phyloP scores from a whole-genome alignment of 192 early-diverging fungal species.

The Geosiphon pyriformis region DNA sequence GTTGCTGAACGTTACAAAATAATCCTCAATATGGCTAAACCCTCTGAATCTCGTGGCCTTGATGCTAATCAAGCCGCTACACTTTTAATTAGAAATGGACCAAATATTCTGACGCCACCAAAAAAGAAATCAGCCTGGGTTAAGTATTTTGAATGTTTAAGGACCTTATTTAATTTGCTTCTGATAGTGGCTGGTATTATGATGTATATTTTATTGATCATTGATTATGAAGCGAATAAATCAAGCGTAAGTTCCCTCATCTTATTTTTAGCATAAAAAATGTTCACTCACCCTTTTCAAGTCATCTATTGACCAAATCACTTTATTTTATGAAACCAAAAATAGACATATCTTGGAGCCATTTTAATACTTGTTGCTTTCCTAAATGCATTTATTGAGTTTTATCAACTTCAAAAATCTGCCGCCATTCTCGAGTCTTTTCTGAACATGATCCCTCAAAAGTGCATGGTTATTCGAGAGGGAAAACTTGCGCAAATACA shows the following conservation, averaged over 20 bases:
- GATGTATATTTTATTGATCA: slow-evolving; percentile 71
- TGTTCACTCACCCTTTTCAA: neutral
- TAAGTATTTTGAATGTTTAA: slow-evolving; percentile 70
- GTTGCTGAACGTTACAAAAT: slow-evolving; percentile 37
- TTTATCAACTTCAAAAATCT: slow-evolving; percentile 87
- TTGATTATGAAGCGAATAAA: slow-evolving; percentile 73
- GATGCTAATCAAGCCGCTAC: slow-evolving; percentile 52
- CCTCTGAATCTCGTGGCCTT: slow-evolving; percentile 68
- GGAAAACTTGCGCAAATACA: slow-evolving; percentile 60
- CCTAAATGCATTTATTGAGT: slow-evolving; percentile 88
- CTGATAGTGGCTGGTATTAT: slow-evolving; percentile 78
- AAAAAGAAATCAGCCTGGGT: slow-evolving; percentile 71
- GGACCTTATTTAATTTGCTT: slow-evolving; percentile 84
- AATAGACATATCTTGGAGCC: slow-evolving; percentile 80
- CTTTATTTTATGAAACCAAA: neutral
- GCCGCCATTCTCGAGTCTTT: slow-evolving; percentile 86
- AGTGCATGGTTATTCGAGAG: slow-evolving; percentile 77
- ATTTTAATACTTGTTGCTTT: slow-evolving; percentile 86
- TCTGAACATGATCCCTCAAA: slow-evolving; percentile 84
- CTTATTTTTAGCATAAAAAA: slow-evolving; percentile 1
- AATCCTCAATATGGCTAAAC: slow-evolving; percentile 51
- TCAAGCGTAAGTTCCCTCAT: slow-evolving; percentile 57
- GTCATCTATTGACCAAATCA: neutral
- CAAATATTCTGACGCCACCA: slow-evolving; percentile 83
- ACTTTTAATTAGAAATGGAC: slow-evolving; percentile 68